Evolutionary conservation across 2,329 filamentous ascomycete genomes (phyloP).

Genomic region (Juglanconis sp.): DNA sequence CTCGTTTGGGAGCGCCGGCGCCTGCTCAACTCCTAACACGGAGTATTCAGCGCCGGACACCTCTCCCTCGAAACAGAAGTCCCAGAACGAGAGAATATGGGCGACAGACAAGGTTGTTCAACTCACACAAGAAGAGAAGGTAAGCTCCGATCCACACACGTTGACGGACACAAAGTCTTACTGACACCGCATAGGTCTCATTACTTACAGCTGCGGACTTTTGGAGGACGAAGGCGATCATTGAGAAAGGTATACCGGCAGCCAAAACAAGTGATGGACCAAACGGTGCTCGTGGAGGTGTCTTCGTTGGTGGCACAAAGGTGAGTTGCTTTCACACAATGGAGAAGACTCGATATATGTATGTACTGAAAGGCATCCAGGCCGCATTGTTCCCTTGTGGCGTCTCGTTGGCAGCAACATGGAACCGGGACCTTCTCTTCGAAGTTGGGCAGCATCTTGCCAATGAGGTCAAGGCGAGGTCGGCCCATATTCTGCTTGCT

Average conservation of each 20-base stretch:
- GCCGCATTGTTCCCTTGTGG: conserved; percentile 78
- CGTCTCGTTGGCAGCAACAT: conserved; percentile 74
- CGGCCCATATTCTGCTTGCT: conserved; percentile 69
- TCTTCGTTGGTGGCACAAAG: conserved; percentile 66
- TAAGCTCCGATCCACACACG: conserved; percentile 22
- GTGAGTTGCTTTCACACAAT: conserved; percentile 29
- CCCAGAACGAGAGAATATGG: conserved; percentile 36
- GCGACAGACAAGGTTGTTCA: conserved; percentile 49
- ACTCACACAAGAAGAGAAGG: conserved; percentile 58
- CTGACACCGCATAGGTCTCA: conserved; percentile 43
- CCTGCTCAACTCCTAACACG: conserved; percentile 46
- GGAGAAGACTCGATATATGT: neutral
- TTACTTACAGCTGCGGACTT: conserved; percentile 62
- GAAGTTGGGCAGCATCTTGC: conserved; percentile 70
- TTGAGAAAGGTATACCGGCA: conserved; percentile 59
- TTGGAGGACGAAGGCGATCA: conserved; percentile 65
- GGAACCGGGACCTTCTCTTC: conserved; percentile 68
- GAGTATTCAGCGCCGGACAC: conserved; percentile 46
- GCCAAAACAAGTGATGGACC: conserved; percentile 68
- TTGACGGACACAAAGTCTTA: neutral
- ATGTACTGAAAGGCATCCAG: conserved; percentile 32
- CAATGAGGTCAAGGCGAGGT: conserved; percentile 68
- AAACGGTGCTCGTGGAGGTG: conserved; percentile 65
- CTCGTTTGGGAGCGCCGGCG: conserved; percentile 32
- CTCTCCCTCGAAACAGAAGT: conserved; percentile 35